These are phyloP conservation scores for Leishmania major DNA, from an alignment of 208 protist genomes.

Conservation along the genomic window DNA sequence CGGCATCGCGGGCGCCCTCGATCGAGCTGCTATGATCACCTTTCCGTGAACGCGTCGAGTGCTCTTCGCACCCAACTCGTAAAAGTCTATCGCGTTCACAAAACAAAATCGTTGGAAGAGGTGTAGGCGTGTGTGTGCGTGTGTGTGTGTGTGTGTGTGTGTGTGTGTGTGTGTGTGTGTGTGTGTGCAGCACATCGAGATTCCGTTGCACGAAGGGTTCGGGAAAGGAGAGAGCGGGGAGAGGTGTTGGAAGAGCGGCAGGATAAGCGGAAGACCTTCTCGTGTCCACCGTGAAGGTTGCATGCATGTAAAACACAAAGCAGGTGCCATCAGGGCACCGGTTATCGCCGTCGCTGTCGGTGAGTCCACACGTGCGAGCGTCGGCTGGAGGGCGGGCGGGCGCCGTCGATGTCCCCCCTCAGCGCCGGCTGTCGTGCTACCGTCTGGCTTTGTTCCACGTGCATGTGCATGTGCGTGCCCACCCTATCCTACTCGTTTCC, in stretches of 20 bases:
- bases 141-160: slow-evolving; percentile 8
- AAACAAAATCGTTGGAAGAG: background rate
- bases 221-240: background rate
- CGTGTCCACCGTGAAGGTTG: background rate
- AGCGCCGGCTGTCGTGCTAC: background rate
- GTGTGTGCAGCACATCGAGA: background rate
- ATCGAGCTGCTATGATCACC: background rate
- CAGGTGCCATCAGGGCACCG: background rate
- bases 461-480: background rate
- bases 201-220: background rate
- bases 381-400: background rate
- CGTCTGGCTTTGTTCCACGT: background rate
- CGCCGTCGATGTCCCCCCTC: background rate
- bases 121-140: background rate
- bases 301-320: background rate
- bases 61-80: background rate
- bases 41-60: background rate
- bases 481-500: background rate
- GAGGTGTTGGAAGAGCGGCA: background rate
- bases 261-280: background rate
- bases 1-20: background rate
- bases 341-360: background rate
- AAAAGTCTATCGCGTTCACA: background rate
- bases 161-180: background rate
- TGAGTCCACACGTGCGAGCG: background rate